Evolutionary conservation across 768 basidiomycete genomes (phyloP).

Genomic region (Lactarius sp.): DNA sequence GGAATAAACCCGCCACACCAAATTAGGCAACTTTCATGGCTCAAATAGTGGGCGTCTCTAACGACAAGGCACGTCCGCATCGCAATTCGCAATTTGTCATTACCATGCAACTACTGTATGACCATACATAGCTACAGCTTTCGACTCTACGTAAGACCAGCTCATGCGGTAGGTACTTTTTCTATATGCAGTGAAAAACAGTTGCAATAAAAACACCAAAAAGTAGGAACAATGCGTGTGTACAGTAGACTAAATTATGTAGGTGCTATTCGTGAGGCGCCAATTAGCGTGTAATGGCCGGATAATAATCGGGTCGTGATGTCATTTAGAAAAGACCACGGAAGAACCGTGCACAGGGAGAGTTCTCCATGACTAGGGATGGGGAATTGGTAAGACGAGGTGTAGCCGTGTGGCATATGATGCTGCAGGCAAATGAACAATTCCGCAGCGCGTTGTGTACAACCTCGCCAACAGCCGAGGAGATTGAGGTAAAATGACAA

Average conservation of each 20-base stretch:
- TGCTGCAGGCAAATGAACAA: background rate
- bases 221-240: background rate
- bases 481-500: background rate
- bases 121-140: background rate
- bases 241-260: background rate
- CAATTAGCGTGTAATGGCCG: too few relatives aligned
- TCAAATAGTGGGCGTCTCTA: background rate
- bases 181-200: constrained; percentile 5
- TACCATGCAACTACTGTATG: background rate
- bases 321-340: too few relatives aligned
- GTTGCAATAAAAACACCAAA: too few relatives aligned
- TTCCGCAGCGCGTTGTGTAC: background rate
- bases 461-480: background rate
- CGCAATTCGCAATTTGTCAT: background rate
- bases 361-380: too few relatives aligned
- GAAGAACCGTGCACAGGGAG: background rate
- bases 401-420: background rate
- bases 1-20: background rate
- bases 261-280: too few relatives aligned
- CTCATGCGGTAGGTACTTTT: background rate
- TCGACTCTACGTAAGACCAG: background rate
- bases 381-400: too few relatives aligned
- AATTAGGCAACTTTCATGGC: constrained; percentile 3
- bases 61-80: background rate
- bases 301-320: too few relatives aligned